Base-by-base conservation (phyloP, 345 rosid genomes). In the Erucastrum elatum region DNA sequence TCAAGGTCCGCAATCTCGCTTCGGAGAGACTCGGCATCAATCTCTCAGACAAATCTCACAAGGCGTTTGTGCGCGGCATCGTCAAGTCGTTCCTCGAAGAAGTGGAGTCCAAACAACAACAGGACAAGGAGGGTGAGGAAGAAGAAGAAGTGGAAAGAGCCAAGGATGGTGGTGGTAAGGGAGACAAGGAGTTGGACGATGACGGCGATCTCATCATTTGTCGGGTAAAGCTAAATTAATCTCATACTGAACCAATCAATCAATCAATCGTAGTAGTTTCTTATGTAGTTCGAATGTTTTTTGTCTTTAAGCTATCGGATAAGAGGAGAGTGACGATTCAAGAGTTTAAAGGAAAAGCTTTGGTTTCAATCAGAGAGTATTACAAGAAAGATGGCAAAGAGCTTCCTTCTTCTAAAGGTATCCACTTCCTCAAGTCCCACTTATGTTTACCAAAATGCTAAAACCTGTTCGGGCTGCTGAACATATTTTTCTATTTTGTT, bases 331-430 rank as follows among this genome's bases (percentile, higher is more conserved):
- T 93, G 80, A 88, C 96, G 2, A 82, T 95, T 78, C 97, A 91
- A 81, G 92, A 95, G 27, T 95, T 95, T 71, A 78, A 74, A 74
- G 99, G 99, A 59, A 93, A 78, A 74, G 78, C 75, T 61, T 86
- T 92, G 90, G 87, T 95, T 35, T 95, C 99, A 0, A 91, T 93
- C 2, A 85, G 99, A 84, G 98, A 95, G 85, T 91, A 84, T 64
- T 95, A 86, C 70, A 81, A 76, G 17, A 91, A 89, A 81, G 98
- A 87, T 70, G 97, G 93, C 72, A 90, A 86, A 84, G 98, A 94
- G n/a, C 88, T 90, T 75, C 98, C 98, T 66, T 53, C 87, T 67
- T 71, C 97, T 44, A 94, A 92, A 86, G 98, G 98, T 94, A 78
- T 29, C 31, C 31, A 29, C 31, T 29, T 29, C 21, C 21, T 21